These are phyloP conservation scores for Theileria sp. DNA, from an alignment of 169 alveolate species.

Conservation along the genomic window DNA sequence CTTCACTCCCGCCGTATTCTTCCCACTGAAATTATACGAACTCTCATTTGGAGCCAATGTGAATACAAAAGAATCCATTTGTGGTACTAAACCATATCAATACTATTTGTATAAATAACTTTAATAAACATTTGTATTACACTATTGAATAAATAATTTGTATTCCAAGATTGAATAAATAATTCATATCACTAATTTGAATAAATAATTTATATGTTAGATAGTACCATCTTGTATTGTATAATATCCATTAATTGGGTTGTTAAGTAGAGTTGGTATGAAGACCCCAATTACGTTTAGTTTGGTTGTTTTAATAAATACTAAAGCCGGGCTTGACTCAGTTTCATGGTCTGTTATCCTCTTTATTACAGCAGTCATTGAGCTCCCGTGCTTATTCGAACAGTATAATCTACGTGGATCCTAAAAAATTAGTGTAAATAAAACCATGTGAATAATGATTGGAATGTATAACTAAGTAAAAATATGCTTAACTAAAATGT, in stretches of 20 bases:
- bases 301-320: slow-evolving; percentile 49
- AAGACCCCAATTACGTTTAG: slow-evolving; percentile 48
- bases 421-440: not conserved
- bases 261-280: slow-evolving; percentile 39
- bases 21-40: slow-evolving; percentile 38
- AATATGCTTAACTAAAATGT: too few relatives aligned
- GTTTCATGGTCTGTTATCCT: slow-evolving; percentile 12
- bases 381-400: slow-evolving; percentile 46
- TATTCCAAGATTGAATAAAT: not conserved
- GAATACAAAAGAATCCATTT: slow-evolving; percentile 49
- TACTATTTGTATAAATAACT: too few relatives aligned
- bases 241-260: slow-evolving; percentile 36
- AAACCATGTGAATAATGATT: not conserved
- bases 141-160: too few relatives aligned
- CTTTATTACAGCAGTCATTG: slow-evolving; percentile 54
- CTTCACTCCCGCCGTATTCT: slow-evolving; percentile 37
- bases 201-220: not conserved
- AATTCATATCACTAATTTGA: not conserved
- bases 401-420: slow-evolving; percentile 55
- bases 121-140: too few relatives aligned
- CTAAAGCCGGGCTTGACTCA: slow-evolving; percentile 33
- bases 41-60: slow-evolving; percentile 33
- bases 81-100: slow-evolving; percentile 20
- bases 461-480: not conserved
- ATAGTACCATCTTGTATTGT: slow-evolving; percentile 43